A percentile compares a stretch with the other conserved stretches of the same genome.
Evolutionary conservation across 1,284 basidiomycete genomes (phyloP).

Genomic region (Phlebopus sp.): DNA sequence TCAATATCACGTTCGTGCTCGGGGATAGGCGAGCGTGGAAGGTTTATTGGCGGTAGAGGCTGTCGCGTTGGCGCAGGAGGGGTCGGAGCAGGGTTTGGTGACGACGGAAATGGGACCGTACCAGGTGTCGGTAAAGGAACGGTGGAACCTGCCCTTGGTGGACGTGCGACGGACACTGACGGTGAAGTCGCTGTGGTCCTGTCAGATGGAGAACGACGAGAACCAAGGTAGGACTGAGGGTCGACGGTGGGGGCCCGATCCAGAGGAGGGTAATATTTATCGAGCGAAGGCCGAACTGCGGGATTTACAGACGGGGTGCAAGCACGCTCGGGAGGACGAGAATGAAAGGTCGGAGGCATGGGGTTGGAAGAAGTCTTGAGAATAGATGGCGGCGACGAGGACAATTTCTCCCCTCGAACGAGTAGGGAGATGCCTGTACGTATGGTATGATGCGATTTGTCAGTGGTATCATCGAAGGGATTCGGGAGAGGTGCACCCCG

Average conservation of each 20-base stretch:
- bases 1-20: slow-evolving; percentile 36
- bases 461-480: slow-evolving; percentile 12
- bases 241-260: slow-evolving; percentile 14
- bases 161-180: slow-evolving; percentile 4
- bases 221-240: slow-evolving; percentile 17
- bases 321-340: slow-evolving; percentile 18
- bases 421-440: slow-evolving; percentile 19
- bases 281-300: slow-evolving; percentile 15
- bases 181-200: slow-evolving; percentile 3
- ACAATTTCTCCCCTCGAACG: slow-evolving; percentile 12
- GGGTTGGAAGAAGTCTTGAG: slow-evolving; percentile 11
- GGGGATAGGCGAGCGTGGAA: slow-evolving; percentile 5
- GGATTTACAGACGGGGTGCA: slow-evolving; percentile 15
- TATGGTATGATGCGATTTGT: slow-evolving; percentile 4
- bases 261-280: slow-evolving; percentile 12
- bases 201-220: slow-evolving; percentile 8
- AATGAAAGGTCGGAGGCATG: slow-evolving; percentile 6
- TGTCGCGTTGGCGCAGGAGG: slow-evolving; percentile 16
- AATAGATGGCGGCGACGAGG: slow-evolving; percentile 3
- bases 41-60: slow-evolving; percentile 18
- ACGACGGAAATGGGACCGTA: slow-evolving; percentile 16
- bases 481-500: slow-evolving; percentile 12
- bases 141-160: slow-evolving; percentile 4
- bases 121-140: slow-evolving; percentile 11
- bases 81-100: slow-evolving; percentile 4